These are phyloP conservation scores for Lasiodiplodia sp. DNA, from an alignment of 2,329 filamentous ascomycete species.

Conservation along the genomic window DNA sequence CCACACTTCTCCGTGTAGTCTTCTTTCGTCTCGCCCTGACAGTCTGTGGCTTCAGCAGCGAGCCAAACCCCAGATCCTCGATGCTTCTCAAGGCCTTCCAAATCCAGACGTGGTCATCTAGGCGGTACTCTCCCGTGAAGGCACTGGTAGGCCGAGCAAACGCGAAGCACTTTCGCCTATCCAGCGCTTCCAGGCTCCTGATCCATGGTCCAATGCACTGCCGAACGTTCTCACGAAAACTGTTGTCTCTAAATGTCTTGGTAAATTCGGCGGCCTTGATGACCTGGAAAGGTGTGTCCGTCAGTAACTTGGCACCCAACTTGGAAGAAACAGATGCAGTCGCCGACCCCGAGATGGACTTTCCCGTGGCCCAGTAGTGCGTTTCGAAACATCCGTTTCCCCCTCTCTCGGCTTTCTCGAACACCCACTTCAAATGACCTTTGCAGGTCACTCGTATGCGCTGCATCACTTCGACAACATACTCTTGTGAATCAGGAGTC, in stretches of 20 bases:
- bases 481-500: background rate
- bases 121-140: background rate
- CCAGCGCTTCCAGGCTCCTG: background rate
- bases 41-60: background rate
- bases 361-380: conserved; percentile 16
- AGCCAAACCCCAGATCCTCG: background rate
- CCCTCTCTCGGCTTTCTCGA: background rate
- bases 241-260: background rate
- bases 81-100: conserved; percentile 25
- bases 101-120: conserved; percentile 29
- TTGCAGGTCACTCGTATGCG: conserved; percentile 14
- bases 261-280: conserved; percentile 10
- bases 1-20: background rate
- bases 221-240: background rate
- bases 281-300: conserved; percentile 18
- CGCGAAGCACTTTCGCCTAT: conserved; percentile 12
- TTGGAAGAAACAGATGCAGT: background rate
- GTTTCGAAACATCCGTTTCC: background rate
- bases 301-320: background rate
- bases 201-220: background rate
- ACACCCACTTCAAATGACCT: conserved; percentile 12
- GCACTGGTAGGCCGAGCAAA: conserved; percentile 5
- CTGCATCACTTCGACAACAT: background rate
- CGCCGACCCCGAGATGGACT: background rate
- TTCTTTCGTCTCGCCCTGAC: background rate